Percentiles rank a stretch among this genome's conserved stretches.
Conservation (phyloP, 2,329 filamentous ascomycete genomes). For the Colletotrichum costaricense region DNA sequence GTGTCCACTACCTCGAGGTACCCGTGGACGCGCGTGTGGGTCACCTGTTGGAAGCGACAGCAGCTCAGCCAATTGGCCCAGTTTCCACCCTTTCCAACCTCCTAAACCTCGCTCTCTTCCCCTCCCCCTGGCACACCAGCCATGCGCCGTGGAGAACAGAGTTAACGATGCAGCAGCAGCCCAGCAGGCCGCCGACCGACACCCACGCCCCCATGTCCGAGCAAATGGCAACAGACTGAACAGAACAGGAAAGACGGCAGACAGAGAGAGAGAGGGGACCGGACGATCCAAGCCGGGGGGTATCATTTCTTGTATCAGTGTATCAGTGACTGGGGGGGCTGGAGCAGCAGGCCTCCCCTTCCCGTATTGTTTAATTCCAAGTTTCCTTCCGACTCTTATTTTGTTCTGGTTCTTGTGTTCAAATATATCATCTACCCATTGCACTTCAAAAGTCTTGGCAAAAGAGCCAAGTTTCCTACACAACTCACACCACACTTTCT, state of each 20-base stretch:
- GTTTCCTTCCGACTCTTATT: not conserved
- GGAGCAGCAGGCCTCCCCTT: conserved; percentile 17
- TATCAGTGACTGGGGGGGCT: not conserved
- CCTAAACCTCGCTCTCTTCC: conserved; percentile 11
- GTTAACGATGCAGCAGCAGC: conserved; percentile 10
- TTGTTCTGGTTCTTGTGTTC: not conserved
- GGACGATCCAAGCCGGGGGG: not conserved
- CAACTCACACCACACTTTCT: not conserved
- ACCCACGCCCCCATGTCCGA: conserved; percentile 14
- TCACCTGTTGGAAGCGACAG: not conserved
- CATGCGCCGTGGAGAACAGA: conserved; percentile 13
- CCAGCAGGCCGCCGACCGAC: not conserved
- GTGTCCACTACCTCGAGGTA: no score
- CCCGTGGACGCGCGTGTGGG: not conserved
- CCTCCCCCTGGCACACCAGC: conserved; percentile 8
- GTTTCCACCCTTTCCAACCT: not conserved
- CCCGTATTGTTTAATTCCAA: not conserved
- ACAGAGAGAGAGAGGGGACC: not conserved
- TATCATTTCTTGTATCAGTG: not conserved
- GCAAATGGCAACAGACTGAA: not conserved
- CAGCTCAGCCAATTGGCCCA: not conserved
- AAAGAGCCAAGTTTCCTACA: not conserved
- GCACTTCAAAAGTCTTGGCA: conserved; percentile 22
- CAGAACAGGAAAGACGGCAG: not conserved
- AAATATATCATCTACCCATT: conserved; percentile 23